Percentiles rank a stretch among this genome's conserved stretches.
These are phyloP conservation scores for Trichoderma sp. DNA, from an alignment of 2,329 filamentous ascomycete genomes.

Conservation along the genomic window DNA sequence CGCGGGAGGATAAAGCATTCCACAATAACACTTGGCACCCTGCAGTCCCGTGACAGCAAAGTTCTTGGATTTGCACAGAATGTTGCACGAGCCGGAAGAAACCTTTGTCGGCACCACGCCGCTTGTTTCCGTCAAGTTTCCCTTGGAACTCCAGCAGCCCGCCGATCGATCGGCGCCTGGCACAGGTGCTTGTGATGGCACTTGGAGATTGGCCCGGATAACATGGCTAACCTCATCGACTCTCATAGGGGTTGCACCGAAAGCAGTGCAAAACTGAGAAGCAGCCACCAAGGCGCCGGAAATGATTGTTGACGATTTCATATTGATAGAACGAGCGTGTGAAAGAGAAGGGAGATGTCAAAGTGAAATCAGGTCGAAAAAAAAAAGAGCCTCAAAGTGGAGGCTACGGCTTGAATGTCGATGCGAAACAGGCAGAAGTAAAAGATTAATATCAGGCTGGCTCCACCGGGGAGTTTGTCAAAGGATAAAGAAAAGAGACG, in stretches of 20 bases:
- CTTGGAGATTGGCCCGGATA: slow-evolving; percentile 33
- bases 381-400: slow-evolving; percentile 4
- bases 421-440: slow-evolving; percentile 14
- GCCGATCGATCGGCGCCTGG: slow-evolving; percentile 46
- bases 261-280: slow-evolving; percentile 31
- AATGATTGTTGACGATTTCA: slow-evolving; percentile 38
- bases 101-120: slow-evolving; percentile 30
- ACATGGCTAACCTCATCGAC: slow-evolving; percentile 12
- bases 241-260: slow-evolving; percentile 27
- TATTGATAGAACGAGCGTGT: slow-evolving; percentile 32
- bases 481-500: slow-evolving; percentile 15
- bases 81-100: slow-evolving; percentile 46
- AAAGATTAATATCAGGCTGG: slow-evolving; percentile 18
- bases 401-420: slow-evolving; percentile 13
- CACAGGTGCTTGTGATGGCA: slow-evolving; percentile 41
- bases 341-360: slow-evolving; percentile 18
- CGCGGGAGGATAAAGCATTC: slow-evolving; percentile 64
- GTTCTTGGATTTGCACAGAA: slow-evolving; percentile 40
- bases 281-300: slow-evolving; percentile 36
- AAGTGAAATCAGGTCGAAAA: slow-evolving; percentile 1
- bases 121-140: slow-evolving; percentile 40
- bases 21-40: slow-evolving; percentile 71
- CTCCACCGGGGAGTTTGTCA: slow-evolving; percentile 23
- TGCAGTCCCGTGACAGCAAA: slow-evolving; percentile 62
- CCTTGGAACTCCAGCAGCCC: slow-evolving; percentile 53